phyloP scores from a whole-genome alignment of 2,329 filamentous ascomycete genomes.

The Diplodia mutila region DNA sequence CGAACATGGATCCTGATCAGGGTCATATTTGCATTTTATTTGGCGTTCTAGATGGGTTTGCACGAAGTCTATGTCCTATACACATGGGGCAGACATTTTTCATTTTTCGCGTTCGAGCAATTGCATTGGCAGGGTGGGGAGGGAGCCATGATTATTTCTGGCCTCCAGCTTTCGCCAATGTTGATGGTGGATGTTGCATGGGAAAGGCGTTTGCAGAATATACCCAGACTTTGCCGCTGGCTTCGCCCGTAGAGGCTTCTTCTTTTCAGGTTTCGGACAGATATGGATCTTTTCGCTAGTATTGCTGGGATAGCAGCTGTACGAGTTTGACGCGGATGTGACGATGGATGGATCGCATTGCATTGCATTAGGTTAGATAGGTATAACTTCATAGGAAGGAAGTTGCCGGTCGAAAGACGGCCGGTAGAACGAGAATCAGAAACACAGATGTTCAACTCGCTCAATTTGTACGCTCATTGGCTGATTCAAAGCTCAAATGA shows the following conservation, averaged over 20 bases:
- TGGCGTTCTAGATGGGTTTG: slow-evolving; percentile 22
- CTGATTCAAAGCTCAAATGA: not conserved
- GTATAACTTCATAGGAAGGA: not conserved
- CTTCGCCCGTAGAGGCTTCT: slow-evolving; percentile 15
- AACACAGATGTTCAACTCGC: slow-evolving; percentile 9
- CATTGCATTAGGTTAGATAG: slow-evolving; percentile 5
- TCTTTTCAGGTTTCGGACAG: not conserved
- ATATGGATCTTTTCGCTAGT: not conserved
- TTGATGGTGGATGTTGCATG: slow-evolving; percentile 20
- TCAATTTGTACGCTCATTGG: not conserved
- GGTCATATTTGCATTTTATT: slow-evolving; percentile 13
- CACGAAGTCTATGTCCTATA: not conserved
- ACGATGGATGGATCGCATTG: slow-evolving; percentile 7
- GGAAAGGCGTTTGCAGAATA: slow-evolving; percentile 18
- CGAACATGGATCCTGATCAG: not conserved
- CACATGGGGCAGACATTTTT: slow-evolving; percentile 1
- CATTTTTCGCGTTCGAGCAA: slow-evolving; percentile 18
- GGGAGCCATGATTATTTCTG: not conserved
- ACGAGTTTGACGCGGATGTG: not conserved
- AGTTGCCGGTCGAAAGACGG: not conserved
- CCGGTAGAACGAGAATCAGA: slow-evolving; percentile 1
- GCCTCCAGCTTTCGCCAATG: slow-evolving; percentile 8
- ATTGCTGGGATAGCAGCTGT: not conserved
- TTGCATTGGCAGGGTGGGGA: slow-evolving; percentile 11
- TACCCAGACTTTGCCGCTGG: slow-evolving; percentile 24